Evolutionary conservation across 129 eudicot species (phyloP).

Genomic region (Helichrysum umbraculigerum): DNA sequence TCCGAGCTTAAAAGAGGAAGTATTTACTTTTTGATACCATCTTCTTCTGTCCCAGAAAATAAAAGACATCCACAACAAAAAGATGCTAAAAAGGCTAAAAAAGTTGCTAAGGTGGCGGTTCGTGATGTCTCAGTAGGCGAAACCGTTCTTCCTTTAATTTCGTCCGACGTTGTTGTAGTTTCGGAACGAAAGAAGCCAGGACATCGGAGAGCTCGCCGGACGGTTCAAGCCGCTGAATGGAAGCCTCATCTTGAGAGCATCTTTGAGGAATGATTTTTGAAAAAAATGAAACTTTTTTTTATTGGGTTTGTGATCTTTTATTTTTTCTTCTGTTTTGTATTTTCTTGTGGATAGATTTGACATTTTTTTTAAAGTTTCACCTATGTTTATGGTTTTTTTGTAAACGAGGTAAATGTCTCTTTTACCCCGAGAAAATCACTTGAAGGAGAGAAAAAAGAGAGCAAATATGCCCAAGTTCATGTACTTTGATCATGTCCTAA

Average conservation of each 20-base stretch:
- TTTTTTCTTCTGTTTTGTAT: slow-evolving; percentile 5
- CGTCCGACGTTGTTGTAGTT: slow-evolving; percentile 31
- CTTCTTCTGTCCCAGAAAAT: slow-evolving; percentile 63
- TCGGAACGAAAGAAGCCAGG: slow-evolving; percentile 40
- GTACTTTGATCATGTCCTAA: slow-evolving; percentile 11
- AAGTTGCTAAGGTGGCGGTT: slow-evolving; percentile 22
- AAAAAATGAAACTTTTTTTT: neutral
- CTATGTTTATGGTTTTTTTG: slow-evolving; percentile 38
- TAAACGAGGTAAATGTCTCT: slow-evolving; percentile 44
- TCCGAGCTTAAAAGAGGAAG: slow-evolving; percentile 83
- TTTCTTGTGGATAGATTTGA: slow-evolving; percentile 38
- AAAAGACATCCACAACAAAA: slow-evolving; percentile 41
- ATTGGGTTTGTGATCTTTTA: slow-evolving; percentile 18
- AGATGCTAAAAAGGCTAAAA: slow-evolving; percentile 23
- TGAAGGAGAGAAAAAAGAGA: slow-evolving; percentile 32
- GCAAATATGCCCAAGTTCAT: slow-evolving; percentile 16
- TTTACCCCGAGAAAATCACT: slow-evolving; percentile 34
- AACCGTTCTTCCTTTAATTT: neutral
- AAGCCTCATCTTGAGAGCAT: slow-evolving; percentile 77
- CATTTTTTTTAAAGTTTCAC: slow-evolving; percentile 28
- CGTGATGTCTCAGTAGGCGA: slow-evolving; percentile 13
- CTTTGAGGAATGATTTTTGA: slow-evolving; percentile 48
- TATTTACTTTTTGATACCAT: slow-evolving; percentile 78
- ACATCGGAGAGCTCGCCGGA: slow-evolving; percentile 58
- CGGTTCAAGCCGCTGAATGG: slow-evolving; percentile 53